A percentile compares a stretch with the other conserved stretches of the same genome.
Conservation (phyloP, 805 yeast species). For the Starmerella powellii region DNA sequence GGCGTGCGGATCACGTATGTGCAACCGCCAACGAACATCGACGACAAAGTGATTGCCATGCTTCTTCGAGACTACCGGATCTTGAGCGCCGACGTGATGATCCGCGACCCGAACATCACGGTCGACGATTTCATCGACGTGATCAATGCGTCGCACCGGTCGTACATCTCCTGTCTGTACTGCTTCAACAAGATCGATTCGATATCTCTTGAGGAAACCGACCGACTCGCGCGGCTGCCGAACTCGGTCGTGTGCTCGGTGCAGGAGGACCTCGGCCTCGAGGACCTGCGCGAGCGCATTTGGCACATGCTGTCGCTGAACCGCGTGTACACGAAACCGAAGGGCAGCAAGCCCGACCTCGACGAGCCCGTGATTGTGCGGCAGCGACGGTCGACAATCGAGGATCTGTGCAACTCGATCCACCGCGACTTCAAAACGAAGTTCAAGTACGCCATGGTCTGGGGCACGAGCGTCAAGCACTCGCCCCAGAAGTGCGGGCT, state of each 20-base stretch:
- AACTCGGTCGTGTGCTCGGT: constrained; percentile 91
- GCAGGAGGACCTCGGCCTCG: constrained; percentile 72
- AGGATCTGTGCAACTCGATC: constrained; percentile 79
- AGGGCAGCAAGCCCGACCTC: constrained; percentile 73
- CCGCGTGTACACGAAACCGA: constrained; percentile 71
- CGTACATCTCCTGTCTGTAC: constrained; percentile 81
- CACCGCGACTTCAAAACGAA: constrained; percentile 86
- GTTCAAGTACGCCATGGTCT: constrained; percentile 87
- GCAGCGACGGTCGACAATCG: constrained; percentile 56
- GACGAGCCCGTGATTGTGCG: constrained; percentile 87
- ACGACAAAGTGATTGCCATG: constrained; percentile 65
- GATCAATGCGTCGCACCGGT: constrained; percentile 74
- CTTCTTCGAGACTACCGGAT: constrained; percentile 76
- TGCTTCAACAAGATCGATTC: constrained; percentile 94
- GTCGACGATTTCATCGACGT: constrained; percentile 89
- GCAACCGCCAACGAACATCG: constrained; percentile 68
- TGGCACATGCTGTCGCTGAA: constrained; percentile 78
- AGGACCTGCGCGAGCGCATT: constrained; percentile 80
- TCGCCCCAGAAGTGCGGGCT: constrained; percentile 96
- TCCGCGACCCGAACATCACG: constrained; percentile 79
- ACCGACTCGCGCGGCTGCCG: constrained; percentile 81
- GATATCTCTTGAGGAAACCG: constrained; percentile 87
- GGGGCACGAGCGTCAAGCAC: constrained; percentile 94
- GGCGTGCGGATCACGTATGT: constrained; percentile 77
- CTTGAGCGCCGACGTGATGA: constrained; percentile 85